A percentile compares a stretch with the other conserved stretches of the same genome.
phyloP scores from a whole-genome alignment of 2,329 filamentous ascomycete genomes.

The Thermothelomyces thermophilus region DNA sequence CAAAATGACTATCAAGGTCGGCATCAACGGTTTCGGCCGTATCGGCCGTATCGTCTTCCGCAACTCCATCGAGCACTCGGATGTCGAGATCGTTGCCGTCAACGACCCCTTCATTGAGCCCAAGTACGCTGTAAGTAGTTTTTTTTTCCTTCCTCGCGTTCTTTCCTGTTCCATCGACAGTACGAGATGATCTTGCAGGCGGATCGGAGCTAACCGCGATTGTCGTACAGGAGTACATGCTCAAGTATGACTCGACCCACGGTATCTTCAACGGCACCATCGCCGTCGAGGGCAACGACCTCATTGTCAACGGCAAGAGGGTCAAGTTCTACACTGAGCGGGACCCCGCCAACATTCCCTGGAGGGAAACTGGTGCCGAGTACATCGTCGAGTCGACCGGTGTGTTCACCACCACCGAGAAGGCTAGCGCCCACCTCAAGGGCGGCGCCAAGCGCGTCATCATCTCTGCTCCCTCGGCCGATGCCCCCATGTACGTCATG shows the following conservation, averaged over 20 bases:
- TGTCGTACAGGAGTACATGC: slow-evolving; percentile 79
- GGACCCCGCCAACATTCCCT: slow-evolving; percentile 85
- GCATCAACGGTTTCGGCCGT: slow-evolving; percentile 99
- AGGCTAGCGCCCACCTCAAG: slow-evolving; percentile 89
- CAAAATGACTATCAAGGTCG: slow-evolving; percentile 65
- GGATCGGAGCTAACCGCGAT: slow-evolving; percentile 27
- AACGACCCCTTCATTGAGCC: slow-evolving; percentile 99
- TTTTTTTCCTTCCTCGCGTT: too few species aligned
- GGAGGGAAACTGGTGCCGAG: slow-evolving; percentile 76
- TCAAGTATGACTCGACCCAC: slow-evolving; percentile 98
- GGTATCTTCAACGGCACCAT: slow-evolving; percentile 93
- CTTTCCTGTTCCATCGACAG: too few species aligned
- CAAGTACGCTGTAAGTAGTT: slow-evolving; percentile 93
- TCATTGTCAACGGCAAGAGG: slow-evolving; percentile 89
- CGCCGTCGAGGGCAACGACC: slow-evolving; percentile 60
- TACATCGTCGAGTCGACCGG: slow-evolving; percentile 98
- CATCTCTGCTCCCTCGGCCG: slow-evolving; percentile 85
- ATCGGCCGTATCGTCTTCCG: slow-evolving; percentile 99
- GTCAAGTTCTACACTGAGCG: slow-evolving; percentile 92
- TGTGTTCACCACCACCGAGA: slow-evolving; percentile 98
- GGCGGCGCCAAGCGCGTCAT: slow-evolving; percentile 97
- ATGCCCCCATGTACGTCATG: slow-evolving; percentile 99
- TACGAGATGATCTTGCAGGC: too few species aligned
- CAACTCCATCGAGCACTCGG: slow-evolving; percentile 85
- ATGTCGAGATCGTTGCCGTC: slow-evolving; percentile 90